Percentiles rank a stretch among this genome's conserved stretches.
Evolutionary conservation across 805 yeast genomes (phyloP).

Genomic region (Saccharomycopsis schoenii): DNA sequence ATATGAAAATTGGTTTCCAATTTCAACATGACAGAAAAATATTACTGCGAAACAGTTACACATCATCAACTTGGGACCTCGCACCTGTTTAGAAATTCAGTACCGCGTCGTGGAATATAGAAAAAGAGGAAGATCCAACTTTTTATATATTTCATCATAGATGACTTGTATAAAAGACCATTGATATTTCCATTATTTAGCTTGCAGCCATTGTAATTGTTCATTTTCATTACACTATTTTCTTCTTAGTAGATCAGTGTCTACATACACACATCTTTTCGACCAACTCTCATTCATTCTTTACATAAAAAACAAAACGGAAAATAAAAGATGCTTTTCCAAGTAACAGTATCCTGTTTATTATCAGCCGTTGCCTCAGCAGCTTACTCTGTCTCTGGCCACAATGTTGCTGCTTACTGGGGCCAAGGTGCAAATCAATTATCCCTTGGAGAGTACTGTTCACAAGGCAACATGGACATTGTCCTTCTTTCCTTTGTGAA

Average conservation of each 20-base stretch:
- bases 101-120: not conserved
- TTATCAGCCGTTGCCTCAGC: not conserved
- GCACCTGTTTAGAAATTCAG: not conserved
- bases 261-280: not conserved
- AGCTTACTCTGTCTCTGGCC: conserved; percentile 2
- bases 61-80: not conserved
- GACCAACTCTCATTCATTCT: not conserved
- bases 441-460: conserved; percentile 41
- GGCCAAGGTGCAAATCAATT: conserved; percentile 48
- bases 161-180: no score
- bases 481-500: conserved; percentile 19
- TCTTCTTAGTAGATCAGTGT: no score
- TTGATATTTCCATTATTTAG: no score
- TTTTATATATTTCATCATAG: no score
- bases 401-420: conserved; percentile 60
- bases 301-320: not conserved
- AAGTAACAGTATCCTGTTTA: not conserved
- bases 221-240: no score
- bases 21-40: not conserved
- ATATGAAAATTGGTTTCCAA: not conserved
- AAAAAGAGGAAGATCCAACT: no score
- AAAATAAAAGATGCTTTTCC: not conserved
- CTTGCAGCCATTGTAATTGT: no score
- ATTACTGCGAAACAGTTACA: not conserved
- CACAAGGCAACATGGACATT: conserved; percentile 39